These are phyloP conservation scores for Cephalotrichum gorgonifer DNA, from an alignment of 2,329 filamentous ascomycete genomes.

Conservation along the genomic window DNA sequence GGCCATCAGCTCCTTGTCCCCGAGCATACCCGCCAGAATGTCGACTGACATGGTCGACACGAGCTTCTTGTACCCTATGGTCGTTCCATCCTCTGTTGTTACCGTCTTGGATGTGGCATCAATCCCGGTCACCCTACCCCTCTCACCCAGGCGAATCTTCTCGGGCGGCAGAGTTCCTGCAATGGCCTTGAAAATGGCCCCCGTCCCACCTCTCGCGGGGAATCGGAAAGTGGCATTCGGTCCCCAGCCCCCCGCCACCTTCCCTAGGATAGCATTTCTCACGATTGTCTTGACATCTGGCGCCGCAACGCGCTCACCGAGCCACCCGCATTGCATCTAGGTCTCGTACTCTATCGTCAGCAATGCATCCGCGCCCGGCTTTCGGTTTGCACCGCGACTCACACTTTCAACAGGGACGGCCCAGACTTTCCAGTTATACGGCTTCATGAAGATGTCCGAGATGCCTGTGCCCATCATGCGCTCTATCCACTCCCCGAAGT, in stretches of 20 bases:
- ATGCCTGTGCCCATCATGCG: conserved; percentile 83
- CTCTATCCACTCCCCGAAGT: conserved; percentile 98
- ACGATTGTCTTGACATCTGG: conserved; percentile 91
- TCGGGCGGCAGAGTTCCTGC: conserved; percentile 85
- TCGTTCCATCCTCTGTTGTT: conserved; percentile 73
- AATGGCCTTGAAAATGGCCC: conserved; percentile 98
- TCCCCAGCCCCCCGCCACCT: conserved; percentile 94
- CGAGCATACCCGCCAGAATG: conserved; percentile 76
- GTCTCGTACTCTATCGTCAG: neutral
- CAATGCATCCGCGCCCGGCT: neutral
- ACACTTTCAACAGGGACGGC: conserved; percentile 93
- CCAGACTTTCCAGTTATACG: conserved; percentile 99
- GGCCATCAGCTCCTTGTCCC: conserved; percentile 69
- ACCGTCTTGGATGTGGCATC: conserved; percentile 79
- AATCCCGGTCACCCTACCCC: conserved; percentile 75
- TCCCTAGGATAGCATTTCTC: conserved; percentile 90
- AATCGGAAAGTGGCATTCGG: conserved; percentile 98
- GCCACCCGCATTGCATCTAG: conserved; percentile 98
- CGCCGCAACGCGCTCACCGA: conserved; percentile 95
- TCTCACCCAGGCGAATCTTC: conserved; percentile 83
- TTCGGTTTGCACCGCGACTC: conserved; percentile 11
- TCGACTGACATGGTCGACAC: conserved; percentile 96
- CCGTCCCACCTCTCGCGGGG: conserved; percentile 88
- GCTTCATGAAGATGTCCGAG: conserved; percentile 94
- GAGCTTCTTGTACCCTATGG: conserved; percentile 82